Conservation (phyloP, 2,329 filamentous ascomycete species). For the Claviceps monticola region DNA sequence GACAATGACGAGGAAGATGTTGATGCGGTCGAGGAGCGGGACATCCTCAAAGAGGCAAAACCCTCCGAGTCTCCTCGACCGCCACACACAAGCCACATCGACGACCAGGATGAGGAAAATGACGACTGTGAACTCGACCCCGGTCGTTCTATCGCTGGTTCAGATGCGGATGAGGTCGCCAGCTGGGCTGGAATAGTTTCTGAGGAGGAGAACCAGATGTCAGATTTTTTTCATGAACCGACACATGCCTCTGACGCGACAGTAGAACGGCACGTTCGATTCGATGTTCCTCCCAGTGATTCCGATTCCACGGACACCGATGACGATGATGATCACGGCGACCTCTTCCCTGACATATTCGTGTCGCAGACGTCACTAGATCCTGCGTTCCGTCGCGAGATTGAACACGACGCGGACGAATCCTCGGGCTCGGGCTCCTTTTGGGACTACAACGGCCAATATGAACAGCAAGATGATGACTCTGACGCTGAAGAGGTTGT, state of each 20-base stretch:
- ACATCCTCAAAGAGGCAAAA: conserved; percentile 43
- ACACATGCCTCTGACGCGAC: conserved; percentile 27
- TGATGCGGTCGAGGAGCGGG: conserved; percentile 62
- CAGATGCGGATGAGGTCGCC: conserved; percentile 28
- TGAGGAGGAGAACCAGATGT: conserved; percentile 27
- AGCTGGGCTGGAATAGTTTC: conserved; percentile 44
- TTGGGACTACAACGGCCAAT: conserved; percentile 47
- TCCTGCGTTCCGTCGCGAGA: conserved; percentile 56
- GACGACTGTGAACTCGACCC: conserved; percentile 27
- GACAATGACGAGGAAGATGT: conserved; percentile 70
- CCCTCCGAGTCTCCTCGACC: conserved; percentile 38
- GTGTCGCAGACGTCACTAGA: conserved; percentile 61
- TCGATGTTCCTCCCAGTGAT: conserved; percentile 54
- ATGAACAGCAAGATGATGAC: conserved; percentile 19
- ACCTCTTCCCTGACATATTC: conserved; percentile 67
- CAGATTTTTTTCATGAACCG: conserved; percentile 28
- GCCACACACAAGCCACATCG: conserved; percentile 11
- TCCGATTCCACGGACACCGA: conserved; percentile 51
- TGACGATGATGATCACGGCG: conserved; percentile 45
- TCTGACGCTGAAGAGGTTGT: conserved; percentile 30
- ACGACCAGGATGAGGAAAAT: conserved; percentile 6
- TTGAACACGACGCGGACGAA: conserved; percentile 53
- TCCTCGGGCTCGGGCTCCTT: conserved; percentile 44
- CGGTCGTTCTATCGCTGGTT: conserved; percentile 21
- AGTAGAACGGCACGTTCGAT: conserved; percentile 56